These are phyloP conservation scores for Vicia villosa DNA, from an alignment of 306 rosid species.

Conservation along the genomic window DNA sequence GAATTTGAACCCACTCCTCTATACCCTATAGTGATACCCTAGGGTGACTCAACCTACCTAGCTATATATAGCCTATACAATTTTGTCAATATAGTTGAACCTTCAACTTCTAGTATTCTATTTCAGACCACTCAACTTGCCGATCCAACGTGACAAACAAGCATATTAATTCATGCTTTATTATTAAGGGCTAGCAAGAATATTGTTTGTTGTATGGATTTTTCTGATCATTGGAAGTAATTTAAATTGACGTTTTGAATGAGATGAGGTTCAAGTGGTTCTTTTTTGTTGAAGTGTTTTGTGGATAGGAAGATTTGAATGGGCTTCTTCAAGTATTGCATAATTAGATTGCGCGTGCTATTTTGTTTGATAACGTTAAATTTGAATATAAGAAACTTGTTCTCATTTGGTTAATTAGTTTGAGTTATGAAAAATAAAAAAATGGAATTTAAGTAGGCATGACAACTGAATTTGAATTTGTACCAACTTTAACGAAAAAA, in stretches of 20 bases:
- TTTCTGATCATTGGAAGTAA: background rate
- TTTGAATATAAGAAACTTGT: background rate
- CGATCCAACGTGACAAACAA: background rate
- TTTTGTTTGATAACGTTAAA: background rate
- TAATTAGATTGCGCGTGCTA: background rate
- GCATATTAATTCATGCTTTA: background rate
- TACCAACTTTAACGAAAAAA: no score
- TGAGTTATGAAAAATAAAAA: no score
- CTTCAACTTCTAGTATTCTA: background rate
- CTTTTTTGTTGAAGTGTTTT: background rate
- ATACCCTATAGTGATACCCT: background rate
- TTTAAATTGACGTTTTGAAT: background rate
- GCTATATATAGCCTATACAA: background rate
- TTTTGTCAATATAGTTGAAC: conserved; percentile 1
- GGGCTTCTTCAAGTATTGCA: background rate
- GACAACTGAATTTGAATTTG: no score
- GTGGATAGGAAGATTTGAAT: background rate
- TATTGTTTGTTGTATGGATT: background rate
- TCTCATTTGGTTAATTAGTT: no score
- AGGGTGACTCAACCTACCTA: conserved; percentile 10
- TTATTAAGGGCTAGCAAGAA: background rate
- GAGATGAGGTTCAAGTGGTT: background rate
- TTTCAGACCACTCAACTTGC: background rate
- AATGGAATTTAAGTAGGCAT: no score
- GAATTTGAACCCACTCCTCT: conserved; percentile 13